Base-by-base conservation (phyloP, 371 early-diverging fungal species). In the Mortierella polycephala region DNA sequence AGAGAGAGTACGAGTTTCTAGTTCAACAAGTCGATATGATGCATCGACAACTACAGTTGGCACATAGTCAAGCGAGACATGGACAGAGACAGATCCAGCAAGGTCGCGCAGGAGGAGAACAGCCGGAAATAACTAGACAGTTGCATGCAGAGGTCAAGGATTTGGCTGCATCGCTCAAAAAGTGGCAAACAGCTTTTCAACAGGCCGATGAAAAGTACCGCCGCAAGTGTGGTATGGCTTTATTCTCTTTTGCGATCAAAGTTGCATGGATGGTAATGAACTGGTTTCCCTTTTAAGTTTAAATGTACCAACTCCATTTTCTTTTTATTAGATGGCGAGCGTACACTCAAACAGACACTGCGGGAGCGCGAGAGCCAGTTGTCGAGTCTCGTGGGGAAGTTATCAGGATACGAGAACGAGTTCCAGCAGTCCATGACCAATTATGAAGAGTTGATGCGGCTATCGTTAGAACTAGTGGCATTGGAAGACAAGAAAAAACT, bases 1-100 rank as follows among this genome's bases (percentile, higher is more conserved):
- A 49, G 37, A 72, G 65, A 12, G 73, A 72, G 30, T 79, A 79
- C 46, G 73, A 79, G 53, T 79, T 79, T 44, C 45, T 79, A 51
- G 79, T 79, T 3, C 79, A 72, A 12, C 79, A 79, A 39, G 63
- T 79, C n/a, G 79, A 79, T 53, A 37, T 69, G 47, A 72, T 79
- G 73, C 79, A 79, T 46, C 73, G 79, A 7, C 79, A 79, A 37
- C 53, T 79, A 2, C 76, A 76, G 42, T 3, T 57, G n/a, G 58
- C 64, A 1, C 59, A 71, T 37, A 64, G 61, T 50, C 69, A 75
- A 23, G 50, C 40, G 23, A 13, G 23, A 13, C 37, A 9, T 12
- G 16, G 16, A 23, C 7, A 42, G 39, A n/a, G 9, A 49, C 54
- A 40, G 18, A n/a, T 10, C 12, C 47, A 60, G 1, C 60, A 54